Evolutionary conservation across 768 basidiomycete genomes (phyloP).

Genomic region (Boletus rex-veris): DNA sequence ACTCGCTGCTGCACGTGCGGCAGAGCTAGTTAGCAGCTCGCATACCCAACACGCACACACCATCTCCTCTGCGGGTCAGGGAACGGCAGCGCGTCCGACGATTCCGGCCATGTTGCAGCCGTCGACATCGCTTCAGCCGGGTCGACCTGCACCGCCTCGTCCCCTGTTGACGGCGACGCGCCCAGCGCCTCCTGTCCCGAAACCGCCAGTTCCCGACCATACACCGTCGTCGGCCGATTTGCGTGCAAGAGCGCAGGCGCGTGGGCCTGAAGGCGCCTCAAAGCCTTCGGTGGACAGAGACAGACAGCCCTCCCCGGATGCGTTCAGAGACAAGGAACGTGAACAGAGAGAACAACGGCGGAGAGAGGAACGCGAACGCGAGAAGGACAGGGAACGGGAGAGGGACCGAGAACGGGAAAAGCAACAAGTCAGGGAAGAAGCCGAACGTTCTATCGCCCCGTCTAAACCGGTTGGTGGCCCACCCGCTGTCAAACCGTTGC

Average conservation of each 20-base stretch:
- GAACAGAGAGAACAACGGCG: slow-evolving; percentile 39
- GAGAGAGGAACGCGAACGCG: slow-evolving; percentile 34
- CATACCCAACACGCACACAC: slow-evolving; percentile 40
- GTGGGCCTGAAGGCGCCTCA: slow-evolving; percentile 37
- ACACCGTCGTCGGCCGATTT: slow-evolving; percentile 65
- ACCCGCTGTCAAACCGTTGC: slow-evolving; percentile 69
- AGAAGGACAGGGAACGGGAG: slow-evolving; percentile 30
- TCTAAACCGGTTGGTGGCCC: slow-evolving; percentile 34
- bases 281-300: slow-evolving; percentile 32
- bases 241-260: slow-evolving; percentile 58
- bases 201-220: slow-evolving; percentile 41
- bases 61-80: slow-evolving; percentile 35
- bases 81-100: slow-evolving; percentile 23
- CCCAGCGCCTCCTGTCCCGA: slow-evolving; percentile 51
- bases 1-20: slow-evolving; percentile 54
- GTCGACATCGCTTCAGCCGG: slow-evolving; percentile 46
- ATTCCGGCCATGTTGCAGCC: slow-evolving; percentile 25
- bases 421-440: slow-evolving; percentile 30
- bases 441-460: slow-evolving; percentile 22
- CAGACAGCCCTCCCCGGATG: slow-evolving; percentile 40
- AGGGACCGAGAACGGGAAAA: slow-evolving; percentile 14
- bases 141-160: slow-evolving; percentile 66
- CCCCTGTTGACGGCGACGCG: slow-evolving; percentile 57
- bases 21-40: slow-evolving; percentile 59
- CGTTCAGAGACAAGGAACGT: slow-evolving; percentile 36